phyloP scores from a whole-genome alignment of 73 alveolate genomes.

The Blepharisma stoltei region DNA sequence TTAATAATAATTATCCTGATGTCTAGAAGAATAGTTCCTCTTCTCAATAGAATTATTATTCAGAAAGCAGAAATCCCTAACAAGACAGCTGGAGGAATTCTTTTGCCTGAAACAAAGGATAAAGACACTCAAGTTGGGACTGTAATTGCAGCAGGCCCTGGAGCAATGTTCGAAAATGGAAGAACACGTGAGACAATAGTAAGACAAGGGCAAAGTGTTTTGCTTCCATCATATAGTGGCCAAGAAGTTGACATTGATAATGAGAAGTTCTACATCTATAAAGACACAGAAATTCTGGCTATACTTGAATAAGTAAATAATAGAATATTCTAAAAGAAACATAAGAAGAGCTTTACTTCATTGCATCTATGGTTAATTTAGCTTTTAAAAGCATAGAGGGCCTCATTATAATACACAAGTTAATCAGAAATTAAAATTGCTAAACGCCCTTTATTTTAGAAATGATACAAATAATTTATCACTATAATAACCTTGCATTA shows the following conservation, averaged over 20 bases:
- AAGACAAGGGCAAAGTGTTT: conserved; percentile 56
- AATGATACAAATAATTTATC: too few species aligned
- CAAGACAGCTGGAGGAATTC: conserved; percentile 60
- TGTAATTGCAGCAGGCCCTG: conserved; percentile 64
- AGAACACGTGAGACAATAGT: conserved; percentile 34
- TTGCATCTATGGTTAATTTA: too few species aligned
- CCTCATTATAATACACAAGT: too few species aligned
- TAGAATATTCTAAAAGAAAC: not conserved
- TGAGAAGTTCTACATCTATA: conserved; percentile 46
- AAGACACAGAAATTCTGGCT: conserved; percentile 40
- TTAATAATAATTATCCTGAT: not conserved
- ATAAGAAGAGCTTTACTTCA: too few species aligned
- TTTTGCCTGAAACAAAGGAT: conserved; percentile 44
- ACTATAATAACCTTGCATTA: too few species aligned
- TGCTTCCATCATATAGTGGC: conserved; percentile 64
- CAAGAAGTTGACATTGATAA: conserved; percentile 44
- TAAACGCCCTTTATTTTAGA: too few species aligned
- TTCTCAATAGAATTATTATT: conserved; percentile 46
- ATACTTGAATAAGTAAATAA: conserved; percentile 10
- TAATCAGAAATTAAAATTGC: too few species aligned
- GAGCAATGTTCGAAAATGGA: conserved; percentile 51
- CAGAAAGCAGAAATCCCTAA: conserved; percentile 49
- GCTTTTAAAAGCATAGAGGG: too few species aligned
- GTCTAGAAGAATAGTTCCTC: conserved; percentile 44
- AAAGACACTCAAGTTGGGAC: conserved; percentile 47